Base-by-base conservation (phyloP, 345 rosid genomes). In the Clarkia xantiana region DNA sequence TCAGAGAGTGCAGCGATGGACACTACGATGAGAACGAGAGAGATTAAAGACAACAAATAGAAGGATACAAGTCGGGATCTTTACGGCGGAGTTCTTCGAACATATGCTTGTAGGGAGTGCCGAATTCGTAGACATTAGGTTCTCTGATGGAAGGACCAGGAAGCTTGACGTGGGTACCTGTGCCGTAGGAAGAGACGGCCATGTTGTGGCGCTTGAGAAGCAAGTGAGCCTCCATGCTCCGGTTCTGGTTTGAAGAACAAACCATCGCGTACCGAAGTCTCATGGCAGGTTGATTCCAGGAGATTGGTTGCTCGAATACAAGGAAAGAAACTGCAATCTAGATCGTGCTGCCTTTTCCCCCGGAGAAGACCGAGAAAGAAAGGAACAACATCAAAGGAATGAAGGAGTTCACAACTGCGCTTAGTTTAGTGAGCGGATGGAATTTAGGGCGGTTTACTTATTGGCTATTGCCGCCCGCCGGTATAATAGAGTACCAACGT, bases 41-140 rank as follows among this genome's bases (percentile, higher is more conserved):
- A 40, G 40, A 11, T 14, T 1, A 2, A 14, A 22, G 39, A 1
- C 46, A 4, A 36, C 10, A 14, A 8, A 5, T 13, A 53, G 40
- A 38, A 65, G 73, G 74, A 74, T 81, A 91, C 98, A 90, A 81
- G 3, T 86, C 96, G 11, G 94, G 85, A 62, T 91, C 98, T 66
- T 91, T 84, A 67, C 94, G 96, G 56, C 94, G 65, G 67, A 91
- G 93, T 43, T 91, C 96, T 2, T 91, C 96, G 54, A 86, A 78
- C 98, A 91, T 91, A 16, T 81, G 82, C 76, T 80, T 81, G 75
- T 91, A 91, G 17, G 96, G 98, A 45, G 96, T 86, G 34, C 98
- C 96, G 42, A 86, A 91, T 2, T 91, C 94, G 68, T 91, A 86
- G 64, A 86, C 89, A 44, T 91, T 89, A 1, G 94, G 94, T 65